Evolutionary conservation across 2,329 filamentous ascomycete genomes (phyloP), one percentile per base, ranked within the genome.

Genomic region (Fusarium brevicatenulatum): DNA sequence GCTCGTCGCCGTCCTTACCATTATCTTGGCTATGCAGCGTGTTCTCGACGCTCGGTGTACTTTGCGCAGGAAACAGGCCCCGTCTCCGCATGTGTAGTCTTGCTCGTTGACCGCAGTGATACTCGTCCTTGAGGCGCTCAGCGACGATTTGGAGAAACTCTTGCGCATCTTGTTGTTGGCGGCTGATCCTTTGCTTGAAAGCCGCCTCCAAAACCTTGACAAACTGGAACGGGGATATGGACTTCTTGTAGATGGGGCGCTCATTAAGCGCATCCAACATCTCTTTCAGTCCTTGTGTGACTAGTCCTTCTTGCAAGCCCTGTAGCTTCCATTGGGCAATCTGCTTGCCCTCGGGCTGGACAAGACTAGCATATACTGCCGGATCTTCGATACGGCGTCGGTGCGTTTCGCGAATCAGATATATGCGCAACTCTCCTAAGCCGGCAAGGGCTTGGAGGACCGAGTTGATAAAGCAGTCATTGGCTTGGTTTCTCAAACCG

Each of bases 391-490:
- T 89, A 73, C 89, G 89, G 73, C 95, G 90, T 69, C 95, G 90
- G 82, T 98, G 94, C 39, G 93, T 92, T 84, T 98, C 95, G 75
- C 94, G 90, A 79, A 98, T 98, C 70, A 99, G 86, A 83, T 98
- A 99, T 75, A 96, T 83, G 72, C 96, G 91, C 79, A 99, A 86
- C 80, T 98, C 95, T 55, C 93, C 93, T 37, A 98, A 86, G 6
- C 96, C 96, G 19, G 96, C 95, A 47, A 99, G 88, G 12, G 94
- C 95, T 84, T 99, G 96, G 40, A 99, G 89, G 25, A 97, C 93
- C 30, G 95, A 97, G 83, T 99, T 99, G 85, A 98, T 98, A 83
- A 95, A 96, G 85, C 93, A 96, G 82, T 96, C 96, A 83, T 99
- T 99, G 75, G 95, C 96, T 13, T 94, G 91, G 82, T 99, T 99